phyloP scores from a whole-genome alignment of 1,139 yeast genomes.

The Kodamaea arcana region DNA sequence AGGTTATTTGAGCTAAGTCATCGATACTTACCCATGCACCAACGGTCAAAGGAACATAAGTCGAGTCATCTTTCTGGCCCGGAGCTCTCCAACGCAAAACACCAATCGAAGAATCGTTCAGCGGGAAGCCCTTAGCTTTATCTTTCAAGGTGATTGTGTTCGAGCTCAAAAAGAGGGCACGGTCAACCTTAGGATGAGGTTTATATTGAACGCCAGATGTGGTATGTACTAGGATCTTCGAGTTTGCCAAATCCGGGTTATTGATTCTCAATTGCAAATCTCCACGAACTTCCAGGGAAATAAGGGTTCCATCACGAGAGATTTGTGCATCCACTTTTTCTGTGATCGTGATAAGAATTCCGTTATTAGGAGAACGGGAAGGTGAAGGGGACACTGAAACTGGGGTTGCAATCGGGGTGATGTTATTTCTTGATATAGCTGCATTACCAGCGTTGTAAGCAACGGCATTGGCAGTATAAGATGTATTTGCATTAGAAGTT shows the following conservation, averaged over 20 bases:
- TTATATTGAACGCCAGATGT: slow-evolving; percentile 65
- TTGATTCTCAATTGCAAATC: slow-evolving; percentile 85
- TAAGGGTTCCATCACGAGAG: slow-evolving; percentile 78
- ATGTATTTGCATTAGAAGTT: slow-evolving; percentile 18
- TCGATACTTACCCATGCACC: slow-evolving; percentile 81
- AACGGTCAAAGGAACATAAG: slow-evolving; percentile 65
- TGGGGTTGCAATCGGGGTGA: slow-evolving; percentile 16
- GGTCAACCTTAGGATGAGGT: slow-evolving; percentile 95
- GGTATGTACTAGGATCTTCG: slow-evolving; percentile 57
- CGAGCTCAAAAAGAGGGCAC: slow-evolving; percentile 55
- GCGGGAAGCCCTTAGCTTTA: slow-evolving; percentile 75
- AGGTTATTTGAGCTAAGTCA: slow-evolving; percentile 68
- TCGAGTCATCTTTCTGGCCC: slow-evolving; percentile 55
- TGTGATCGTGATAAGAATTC: slow-evolving; percentile 71
- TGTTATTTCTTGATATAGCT: slow-evolving; percentile 27
- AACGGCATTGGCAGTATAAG: slow-evolving; percentile 7
- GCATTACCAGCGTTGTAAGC: slow-evolving; percentile 42
- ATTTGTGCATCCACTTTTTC: slow-evolving; percentile 78
- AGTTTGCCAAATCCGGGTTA: slow-evolving; percentile 60
- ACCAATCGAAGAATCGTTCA: slow-evolving; percentile 84
- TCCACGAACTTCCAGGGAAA: slow-evolving; percentile 80
- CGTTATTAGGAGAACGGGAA: slow-evolving; percentile 55
- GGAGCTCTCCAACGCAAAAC: slow-evolving; percentile 87
- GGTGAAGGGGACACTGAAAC: slow-evolving; percentile 21
- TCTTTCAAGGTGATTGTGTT: slow-evolving; percentile 73